phyloP scores from a whole-genome alignment of 1,284 basidiomycete genomes.

The Sporisorium iseilematis-ciliati region DNA sequence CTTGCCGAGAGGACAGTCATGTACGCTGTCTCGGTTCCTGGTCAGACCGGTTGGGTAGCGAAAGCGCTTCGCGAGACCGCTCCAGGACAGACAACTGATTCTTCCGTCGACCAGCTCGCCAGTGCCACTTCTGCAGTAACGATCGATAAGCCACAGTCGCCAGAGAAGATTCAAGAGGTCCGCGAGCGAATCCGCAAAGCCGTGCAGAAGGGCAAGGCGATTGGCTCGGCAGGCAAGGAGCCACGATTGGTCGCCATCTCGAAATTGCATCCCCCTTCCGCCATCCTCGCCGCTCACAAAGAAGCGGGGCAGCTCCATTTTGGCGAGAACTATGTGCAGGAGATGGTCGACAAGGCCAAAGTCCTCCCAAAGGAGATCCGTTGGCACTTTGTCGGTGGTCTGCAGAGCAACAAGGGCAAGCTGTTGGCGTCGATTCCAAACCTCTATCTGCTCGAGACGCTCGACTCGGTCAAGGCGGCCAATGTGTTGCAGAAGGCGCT shows the following conservation, averaged over 20 bases:
- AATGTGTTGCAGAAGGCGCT: conserved; percentile 84
- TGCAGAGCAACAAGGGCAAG: conserved; percentile 97
- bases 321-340: conserved; percentile 97
- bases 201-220: conserved; percentile 38
- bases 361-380: conserved; percentile 70
- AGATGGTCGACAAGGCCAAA: conserved; percentile 80
- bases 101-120: conserved; percentile 13
- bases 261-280: conserved; percentile 90
- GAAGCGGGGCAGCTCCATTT: conserved; percentile 83
- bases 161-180: conserved; percentile 39
- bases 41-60: conserved; percentile 65
- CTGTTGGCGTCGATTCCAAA: conserved; percentile 88
- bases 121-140: conserved; percentile 21
- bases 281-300: conserved; percentile 77
- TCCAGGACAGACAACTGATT: not conserved
- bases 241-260: conserved; percentile 87
- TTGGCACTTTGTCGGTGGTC: conserved; percentile 96
- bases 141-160: conserved; percentile 26
- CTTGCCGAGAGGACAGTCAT: conserved; percentile 68
- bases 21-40: conserved; percentile 67
- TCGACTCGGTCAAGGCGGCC: conserved; percentile 88
- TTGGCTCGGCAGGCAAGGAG: conserved; percentile 39
- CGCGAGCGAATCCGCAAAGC: conserved; percentile 46
- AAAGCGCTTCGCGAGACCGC: conserved; percentile 24
- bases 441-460: conserved; percentile 87